Evolutionary conservation across 192 early-diverging fungal species (phyloP).

Genomic region (Coemansia sp.): DNA sequence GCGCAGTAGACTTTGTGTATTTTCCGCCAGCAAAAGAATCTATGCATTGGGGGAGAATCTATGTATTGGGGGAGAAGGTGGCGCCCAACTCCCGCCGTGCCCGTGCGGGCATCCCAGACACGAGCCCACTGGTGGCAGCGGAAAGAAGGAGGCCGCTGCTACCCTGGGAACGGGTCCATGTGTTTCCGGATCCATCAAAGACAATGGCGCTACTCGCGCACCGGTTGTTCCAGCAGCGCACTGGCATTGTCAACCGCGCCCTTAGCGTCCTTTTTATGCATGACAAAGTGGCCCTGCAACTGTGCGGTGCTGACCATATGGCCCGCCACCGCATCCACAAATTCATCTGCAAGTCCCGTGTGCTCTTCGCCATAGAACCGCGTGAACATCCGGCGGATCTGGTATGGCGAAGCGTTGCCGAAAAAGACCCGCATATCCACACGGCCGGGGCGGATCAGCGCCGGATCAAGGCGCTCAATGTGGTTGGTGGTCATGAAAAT

Average conservation of each 20-base stretch:
- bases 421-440: conserved; percentile 72
- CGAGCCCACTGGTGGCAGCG: too few species aligned
- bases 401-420: conserved; percentile 62
- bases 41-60: too few species aligned
- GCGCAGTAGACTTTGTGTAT: too few species aligned
- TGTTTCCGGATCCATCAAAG: too few species aligned
- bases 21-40: too few species aligned
- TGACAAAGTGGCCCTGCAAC: conserved; percentile 95
- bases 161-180: too few species aligned
- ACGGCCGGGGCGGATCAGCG: conserved; percentile 74
- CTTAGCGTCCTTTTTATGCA: conserved; percentile 68
- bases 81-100: too few species aligned
- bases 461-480: conserved; percentile 68
- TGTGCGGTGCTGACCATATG: conserved; percentile 72
- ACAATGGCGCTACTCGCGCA: too few species aligned
- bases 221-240: too few species aligned
- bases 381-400: conserved; percentile 69
- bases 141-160: too few species aligned
- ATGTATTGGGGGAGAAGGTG: too few species aligned
- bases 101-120: too few species aligned
- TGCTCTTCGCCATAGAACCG: conserved; percentile 65
- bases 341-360: conserved; percentile 57
- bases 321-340: conserved; percentile 55
- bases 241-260: conserved; percentile 54
- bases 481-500: conserved; percentile 93